These are phyloP conservation scores for Saccharum spontaneum DNA, from an alignment of 176 grass and related monocot genomes.

Conservation along the genomic window DNA sequence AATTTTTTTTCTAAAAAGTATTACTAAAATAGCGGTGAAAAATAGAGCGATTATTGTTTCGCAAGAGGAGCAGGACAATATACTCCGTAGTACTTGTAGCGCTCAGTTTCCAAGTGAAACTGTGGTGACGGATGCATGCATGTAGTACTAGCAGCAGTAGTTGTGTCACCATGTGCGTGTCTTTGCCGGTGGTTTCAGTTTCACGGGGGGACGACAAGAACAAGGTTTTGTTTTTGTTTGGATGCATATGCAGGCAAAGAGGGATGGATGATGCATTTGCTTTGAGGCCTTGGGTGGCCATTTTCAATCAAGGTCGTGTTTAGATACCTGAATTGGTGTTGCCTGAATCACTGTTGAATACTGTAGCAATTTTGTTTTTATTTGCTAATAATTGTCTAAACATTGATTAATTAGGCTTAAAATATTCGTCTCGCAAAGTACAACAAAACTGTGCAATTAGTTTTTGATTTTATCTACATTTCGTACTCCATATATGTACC, in stretches of 20 bases:
- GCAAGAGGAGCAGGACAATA: not conserved
- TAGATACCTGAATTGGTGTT: too few relatives aligned
- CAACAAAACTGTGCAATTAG: too few relatives aligned
- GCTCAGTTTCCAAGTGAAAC: not conserved
- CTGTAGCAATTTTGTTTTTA: too few relatives aligned
- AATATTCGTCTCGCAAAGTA: too few relatives aligned
- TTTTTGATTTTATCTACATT: too few relatives aligned
- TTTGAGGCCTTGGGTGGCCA: not conserved
- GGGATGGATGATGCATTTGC: not conserved
- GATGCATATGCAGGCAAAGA: not conserved
- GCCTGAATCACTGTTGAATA: too few relatives aligned
- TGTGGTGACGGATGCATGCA: not conserved
- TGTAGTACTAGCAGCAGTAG: too few relatives aligned
- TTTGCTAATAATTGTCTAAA: too few relatives aligned
- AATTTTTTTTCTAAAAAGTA: too few relatives aligned
- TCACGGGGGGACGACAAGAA: not conserved
- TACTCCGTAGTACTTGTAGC: not conserved
- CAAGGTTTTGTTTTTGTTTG: not conserved
- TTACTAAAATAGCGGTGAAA: too few relatives aligned
- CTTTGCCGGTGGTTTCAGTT: not conserved
- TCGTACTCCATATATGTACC: too few relatives aligned
- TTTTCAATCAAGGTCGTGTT: conserved; percentile 17
- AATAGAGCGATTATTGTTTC: not conserved
- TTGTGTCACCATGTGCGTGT: not conserved
- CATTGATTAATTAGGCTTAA: too few relatives aligned